Evolutionary conservation across 1,284 basidiomycete species (phyloP), one percentile per base, ranked within the genome.

Genomic region (Athelia psychrophila): DNA sequence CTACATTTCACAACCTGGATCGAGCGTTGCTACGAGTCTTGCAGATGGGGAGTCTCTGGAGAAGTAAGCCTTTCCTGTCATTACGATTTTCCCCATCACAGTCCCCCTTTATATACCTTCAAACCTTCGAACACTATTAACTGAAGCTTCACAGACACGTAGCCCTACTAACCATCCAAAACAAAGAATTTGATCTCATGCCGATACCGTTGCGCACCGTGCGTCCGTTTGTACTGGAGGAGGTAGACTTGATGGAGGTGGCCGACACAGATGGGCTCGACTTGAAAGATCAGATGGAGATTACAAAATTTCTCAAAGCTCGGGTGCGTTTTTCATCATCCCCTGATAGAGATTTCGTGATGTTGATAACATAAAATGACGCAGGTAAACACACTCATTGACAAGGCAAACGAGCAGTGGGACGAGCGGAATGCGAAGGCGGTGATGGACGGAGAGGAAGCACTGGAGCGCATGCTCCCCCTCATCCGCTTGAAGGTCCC

Each of bases 1-100:
- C 71, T 86, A 83, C 61, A 95, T 99, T 63, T 84, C 87, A 0
- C 97, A 99, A 66, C 97, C 97, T 1, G 97, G 97, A 1, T 96
- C 93, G 6, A 94, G 91, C 0, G 86, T 99, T 3, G 97, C 96
- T 0, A 99, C 96, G 0, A 93, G 91, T 47, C 74, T 98, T 30
- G 89, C 93, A 0, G 91, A 94, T 46, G 95, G 95, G 1, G 95
- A 98, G 68, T 76, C 94, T 0, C 72, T 93, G 3, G 86, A 90
- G 61, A 98, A 98, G 93, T 95, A 56, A 50, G 82, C 72, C n/a
- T n/a, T n/a, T n/a, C n/a, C n/a, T n/a, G n/a, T n/a, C n/a, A n/a
- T n/a, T 3, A 27, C 54, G n/a, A n/a, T n/a, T n/a, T n/a, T n/a
- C n/a, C n/a, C n/a, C n/a, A n/a, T 30, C 27, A 13, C n/a, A 49